Base-by-base conservation (phyloP, 768 basidiomycete genomes). In the Chalciporus pseudorubinellus region DNA sequence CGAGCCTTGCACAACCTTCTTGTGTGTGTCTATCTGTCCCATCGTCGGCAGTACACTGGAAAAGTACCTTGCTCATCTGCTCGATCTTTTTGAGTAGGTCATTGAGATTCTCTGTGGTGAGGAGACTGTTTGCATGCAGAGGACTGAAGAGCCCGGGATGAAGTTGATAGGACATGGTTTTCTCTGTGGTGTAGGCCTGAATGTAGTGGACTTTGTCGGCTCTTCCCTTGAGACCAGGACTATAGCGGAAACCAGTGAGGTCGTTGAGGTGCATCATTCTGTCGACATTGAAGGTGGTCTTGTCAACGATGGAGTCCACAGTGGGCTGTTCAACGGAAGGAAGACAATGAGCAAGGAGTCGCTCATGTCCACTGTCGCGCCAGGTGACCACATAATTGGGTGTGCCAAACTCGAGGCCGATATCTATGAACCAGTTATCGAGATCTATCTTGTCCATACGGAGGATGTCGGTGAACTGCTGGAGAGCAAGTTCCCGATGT, bases 121-220 rank as follows among this genome's bases (percentile, higher is more conserved):
- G 29, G 1, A 53, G 52, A 9, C 2, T 11, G 4, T 20, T 14
- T 11, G 44, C 29, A 1, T 39, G 12, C 0, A 4, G 11, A 0
- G 13, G 3, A 9, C 44, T 18, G 10, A 48, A 56, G 1, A 57
- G 16, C 4, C 48, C 48, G 0, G 20, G n/a, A 13, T 57, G 53
- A 1, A 26, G 39, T 14, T 54, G 46, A 19, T 57, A 57, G 2
- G 44, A 18, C 9, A 51, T 19, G 0, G 46, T 13, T n/a, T 57
- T 57, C 20, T 57, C 53, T 1, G 56, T 54, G 0, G 42, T 54
- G 9, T 57, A 57, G 0, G 53, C 53, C 11, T 54, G 49, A 6
- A 57, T 46, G 9, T 48, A 57, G 4, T 5, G 7, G 10, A 55
- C 46, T 1, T 31, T 2, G 20, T 48, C 46, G 2, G 26, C 33